These are phyloP conservation scores for Gossypium mustelinum DNA, from an alignment of 345 rosid species.

Conservation along the genomic window DNA sequence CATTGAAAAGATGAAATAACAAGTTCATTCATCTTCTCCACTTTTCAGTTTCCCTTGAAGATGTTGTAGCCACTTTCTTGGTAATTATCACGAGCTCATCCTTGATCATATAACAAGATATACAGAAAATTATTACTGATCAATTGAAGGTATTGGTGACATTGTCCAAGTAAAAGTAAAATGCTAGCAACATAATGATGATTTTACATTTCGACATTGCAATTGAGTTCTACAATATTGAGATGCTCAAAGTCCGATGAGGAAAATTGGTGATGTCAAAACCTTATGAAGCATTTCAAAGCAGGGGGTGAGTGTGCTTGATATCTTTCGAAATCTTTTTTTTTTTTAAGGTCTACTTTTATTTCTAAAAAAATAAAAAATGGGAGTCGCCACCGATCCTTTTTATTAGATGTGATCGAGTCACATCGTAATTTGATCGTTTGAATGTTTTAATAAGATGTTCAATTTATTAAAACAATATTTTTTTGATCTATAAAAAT, in stretches of 20 bases:
- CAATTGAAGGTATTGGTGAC: not conserved
- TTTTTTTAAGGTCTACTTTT: too few relatives aligned
- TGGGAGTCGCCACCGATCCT: too few relatives aligned
- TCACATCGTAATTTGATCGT: too few relatives aligned
- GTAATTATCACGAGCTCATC: slow-evolving; percentile 56
- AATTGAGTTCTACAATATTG: not conserved
- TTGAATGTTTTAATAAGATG: too few relatives aligned
- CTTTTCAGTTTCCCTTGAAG: slow-evolving; percentile 71
- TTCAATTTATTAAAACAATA: too few relatives aligned
- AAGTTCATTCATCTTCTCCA: slow-evolving; percentile 57
- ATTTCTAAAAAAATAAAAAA: too few relatives aligned
- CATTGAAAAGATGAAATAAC: not conserved
- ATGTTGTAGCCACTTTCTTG: slow-evolving; percentile 54
- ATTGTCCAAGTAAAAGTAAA: not conserved
- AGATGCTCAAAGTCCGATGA: not conserved
- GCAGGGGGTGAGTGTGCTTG: not conserved
- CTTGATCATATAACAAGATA: slow-evolving; percentile 29
- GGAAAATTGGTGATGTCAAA: not conserved
- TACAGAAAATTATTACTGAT: not conserved
- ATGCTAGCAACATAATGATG: not conserved
- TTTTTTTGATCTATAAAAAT: too few relatives aligned
- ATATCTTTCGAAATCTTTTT: too few relatives aligned
- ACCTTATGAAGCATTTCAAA: not conserved
- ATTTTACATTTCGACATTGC: not conserved
- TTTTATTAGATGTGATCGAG: too few relatives aligned